Percentiles rank a stretch among this genome's conserved stretches.
phyloP scores from a whole-genome alignment of 148 eudicot species.

The Nepenthes gracilis region DNA sequence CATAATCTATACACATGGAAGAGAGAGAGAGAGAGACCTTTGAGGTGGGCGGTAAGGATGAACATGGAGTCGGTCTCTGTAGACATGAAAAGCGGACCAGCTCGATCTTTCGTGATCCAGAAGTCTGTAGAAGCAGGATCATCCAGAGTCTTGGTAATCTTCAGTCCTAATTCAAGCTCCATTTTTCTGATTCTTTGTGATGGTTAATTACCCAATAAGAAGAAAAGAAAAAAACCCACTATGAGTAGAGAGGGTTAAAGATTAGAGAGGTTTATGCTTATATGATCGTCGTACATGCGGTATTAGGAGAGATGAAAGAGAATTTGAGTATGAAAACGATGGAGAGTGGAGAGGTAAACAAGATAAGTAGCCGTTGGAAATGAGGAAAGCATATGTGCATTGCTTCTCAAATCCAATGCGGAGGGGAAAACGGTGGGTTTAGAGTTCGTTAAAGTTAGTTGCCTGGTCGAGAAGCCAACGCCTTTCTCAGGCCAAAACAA shows the following conservation, averaged over 20 bases:
- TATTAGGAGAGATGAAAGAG: neutral
- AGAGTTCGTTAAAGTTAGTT: no score
- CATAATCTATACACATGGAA: neutral
- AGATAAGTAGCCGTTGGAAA: neutral
- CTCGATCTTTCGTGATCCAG: conserved; percentile 33
- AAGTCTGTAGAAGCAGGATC: conserved; percentile 32
- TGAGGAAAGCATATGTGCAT: neutral
- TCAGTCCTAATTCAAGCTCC: conserved; percentile 59
- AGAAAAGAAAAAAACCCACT: neutral
- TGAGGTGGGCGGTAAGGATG: conserved; percentile 50
- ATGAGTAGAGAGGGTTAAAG: neutral
- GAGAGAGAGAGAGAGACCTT: conserved; percentile 29
- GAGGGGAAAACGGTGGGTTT: no score
- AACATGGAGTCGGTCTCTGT: conserved; percentile 55
- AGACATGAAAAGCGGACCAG: conserved; percentile 35
- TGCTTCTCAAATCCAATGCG: neutral
- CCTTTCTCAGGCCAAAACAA: no score
- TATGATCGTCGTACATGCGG: neutral
- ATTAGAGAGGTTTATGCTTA: no score
- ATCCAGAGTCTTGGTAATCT: conserved; percentile 32
- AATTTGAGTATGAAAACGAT: neutral
- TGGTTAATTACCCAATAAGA: no score
- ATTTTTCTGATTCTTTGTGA: conserved; percentile 10
- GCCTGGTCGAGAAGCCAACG: no score
- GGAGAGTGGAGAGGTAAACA: neutral